Evolutionary conservation across 2,329 filamentous ascomycete genomes (phyloP), one percentile per base, ranked within the genome.

Genomic region (Colletotrichum limetticola): DNA sequence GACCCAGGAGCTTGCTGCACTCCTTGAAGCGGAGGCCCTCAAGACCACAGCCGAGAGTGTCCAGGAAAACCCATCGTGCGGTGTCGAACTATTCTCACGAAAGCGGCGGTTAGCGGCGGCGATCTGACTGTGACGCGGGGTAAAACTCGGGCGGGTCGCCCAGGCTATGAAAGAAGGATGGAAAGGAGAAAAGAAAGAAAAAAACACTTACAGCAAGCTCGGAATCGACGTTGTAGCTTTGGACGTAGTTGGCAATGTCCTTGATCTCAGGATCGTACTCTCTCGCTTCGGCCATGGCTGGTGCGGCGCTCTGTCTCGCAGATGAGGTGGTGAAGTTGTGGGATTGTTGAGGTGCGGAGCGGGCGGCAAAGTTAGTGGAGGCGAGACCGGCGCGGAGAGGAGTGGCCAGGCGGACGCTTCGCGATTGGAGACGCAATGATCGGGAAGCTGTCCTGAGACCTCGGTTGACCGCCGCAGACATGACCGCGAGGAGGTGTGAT

Each of bases 1-100:
- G 97, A 24, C 97, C 97, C 53, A 99, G 92, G 72, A 98, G 91
- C 87, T 98, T 98, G 76, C 93, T 91, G 90, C 97, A 98, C 86
- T 98, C 94, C 84, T 95, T 94, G 88, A 99, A 99, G 78, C 93
- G 92, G 80, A 99, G 90, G 77, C 94, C 97, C 87, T 98, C 95
- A 75, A 99, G 92, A 82, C 97, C 97, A 84, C 97, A 99, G 80
- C 97, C 97, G 60, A 99, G 90, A 68, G 97, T 98, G 84, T 99
- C 97, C 81, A 98, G 91, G 84, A 99, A 95, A 78, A 98, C 95
- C 87, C 95, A 96, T 85, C 97, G 93, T 75, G 97, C 97, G 61
- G 97, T 99, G 84, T 99, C 97, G 82, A 94, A 97, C 94, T 97
- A 77, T 75, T 66, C 19, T 60, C 66, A 52, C 30, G 42, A 60